phyloP scores from a whole-genome alignment of 768 basidiomycete genomes.

The Russula ochroleuca region DNA sequence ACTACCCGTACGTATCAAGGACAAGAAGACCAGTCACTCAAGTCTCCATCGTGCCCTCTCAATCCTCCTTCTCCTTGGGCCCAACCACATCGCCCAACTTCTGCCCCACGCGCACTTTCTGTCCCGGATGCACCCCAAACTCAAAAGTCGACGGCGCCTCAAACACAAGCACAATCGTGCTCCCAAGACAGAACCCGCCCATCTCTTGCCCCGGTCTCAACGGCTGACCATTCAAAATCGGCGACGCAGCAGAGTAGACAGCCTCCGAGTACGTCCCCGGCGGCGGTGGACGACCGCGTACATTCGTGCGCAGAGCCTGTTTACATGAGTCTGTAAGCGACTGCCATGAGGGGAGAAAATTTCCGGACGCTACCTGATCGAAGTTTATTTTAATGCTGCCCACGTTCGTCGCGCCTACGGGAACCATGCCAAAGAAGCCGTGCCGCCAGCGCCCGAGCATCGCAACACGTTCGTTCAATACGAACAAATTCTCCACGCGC shows the following conservation, averaged over 20 bases:
- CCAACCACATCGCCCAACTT: constrained; percentile 54
- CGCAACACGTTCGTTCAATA: constrained; percentile 97
- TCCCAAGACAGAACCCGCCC: constrained; percentile 94
- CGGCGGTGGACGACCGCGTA: constrained; percentile 64
- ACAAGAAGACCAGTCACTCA: background rate
- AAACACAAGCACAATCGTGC: constrained; percentile 94
- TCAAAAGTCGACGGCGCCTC: constrained; percentile 86
- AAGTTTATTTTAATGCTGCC: constrained; percentile 96
- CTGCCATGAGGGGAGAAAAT: background rate
- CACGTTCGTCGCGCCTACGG: constrained; percentile 97
- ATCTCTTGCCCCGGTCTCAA: constrained; percentile 87
- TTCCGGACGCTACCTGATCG: constrained; percentile 57
- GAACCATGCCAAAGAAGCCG: constrained; percentile 96
- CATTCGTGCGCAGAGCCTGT: constrained; percentile 85
- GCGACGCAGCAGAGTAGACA: constrained; percentile 79
- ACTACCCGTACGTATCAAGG: background rate
- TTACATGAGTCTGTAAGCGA: background rate
- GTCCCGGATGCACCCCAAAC: constrained; percentile 69
- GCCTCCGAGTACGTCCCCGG: constrained; percentile 90
- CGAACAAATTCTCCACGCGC: constrained; percentile 87
- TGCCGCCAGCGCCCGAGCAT: constrained; percentile 91
- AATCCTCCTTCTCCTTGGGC: constrained; percentile 33
- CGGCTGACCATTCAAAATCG: constrained; percentile 83
- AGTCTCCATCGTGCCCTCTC: background rate
- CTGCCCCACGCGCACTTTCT: constrained; percentile 87